A percentile compares a stretch with the other conserved stretches of the same genome.
Evolutionary conservation across 805 yeast species (phyloP).

Genomic region (Candida stauntonica): DNA sequence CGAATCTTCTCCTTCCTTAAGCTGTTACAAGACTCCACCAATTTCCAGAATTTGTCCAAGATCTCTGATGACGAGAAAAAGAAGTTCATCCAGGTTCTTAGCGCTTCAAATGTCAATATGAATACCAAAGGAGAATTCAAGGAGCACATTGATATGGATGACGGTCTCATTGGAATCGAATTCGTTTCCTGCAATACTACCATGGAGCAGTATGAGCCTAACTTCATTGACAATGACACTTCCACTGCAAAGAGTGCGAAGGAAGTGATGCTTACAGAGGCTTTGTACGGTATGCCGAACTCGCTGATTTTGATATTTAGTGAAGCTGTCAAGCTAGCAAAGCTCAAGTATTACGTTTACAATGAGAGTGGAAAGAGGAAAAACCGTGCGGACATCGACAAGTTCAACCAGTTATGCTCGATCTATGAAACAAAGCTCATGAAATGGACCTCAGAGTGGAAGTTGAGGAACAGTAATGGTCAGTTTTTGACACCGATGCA

Average conservation of each 20-base stretch:
- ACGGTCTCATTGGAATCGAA: slow-evolving; percentile 46
- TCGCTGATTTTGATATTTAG: slow-evolving; percentile 69
- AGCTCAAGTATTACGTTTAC: slow-evolving; percentile 51
- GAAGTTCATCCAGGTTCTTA: slow-evolving; percentile 12
- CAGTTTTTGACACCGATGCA: slow-evolving; percentile 35
- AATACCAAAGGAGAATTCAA: too few relatives aligned
- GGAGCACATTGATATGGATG: slow-evolving; percentile 37
- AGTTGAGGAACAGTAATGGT: slow-evolving; percentile 36
- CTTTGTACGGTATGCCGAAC: slow-evolving; percentile 80
- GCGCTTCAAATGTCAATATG: too few relatives aligned
- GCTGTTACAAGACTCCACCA: slow-evolving; percentile 66
- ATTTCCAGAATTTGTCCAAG: slow-evolving; percentile 15
- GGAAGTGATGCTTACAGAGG: slow-evolving; percentile 67
- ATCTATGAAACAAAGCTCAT: slow-evolving; percentile 47
- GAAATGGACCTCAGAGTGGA: slow-evolving; percentile 78
- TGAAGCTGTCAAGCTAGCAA: slow-evolving; percentile 62
- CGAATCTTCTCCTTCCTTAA: slow-evolving; percentile 73
- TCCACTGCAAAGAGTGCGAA: slow-evolving; percentile 34
- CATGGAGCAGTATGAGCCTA: slow-evolving; percentile 27
- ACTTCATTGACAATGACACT: slow-evolving; percentile 34
- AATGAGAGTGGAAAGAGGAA: neutral
- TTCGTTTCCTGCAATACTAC: slow-evolving; percentile 10
- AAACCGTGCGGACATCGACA: slow-evolving; percentile 17
- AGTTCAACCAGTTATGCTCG: slow-evolving; percentile 16
- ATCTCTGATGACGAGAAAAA: slow-evolving; percentile 15